A percentile compares a stretch with the other conserved stretches of the same genome.
phyloP scores from a whole-genome alignment of 768 basidiomycete genomes.

The Naematelia aurantialba region DNA sequence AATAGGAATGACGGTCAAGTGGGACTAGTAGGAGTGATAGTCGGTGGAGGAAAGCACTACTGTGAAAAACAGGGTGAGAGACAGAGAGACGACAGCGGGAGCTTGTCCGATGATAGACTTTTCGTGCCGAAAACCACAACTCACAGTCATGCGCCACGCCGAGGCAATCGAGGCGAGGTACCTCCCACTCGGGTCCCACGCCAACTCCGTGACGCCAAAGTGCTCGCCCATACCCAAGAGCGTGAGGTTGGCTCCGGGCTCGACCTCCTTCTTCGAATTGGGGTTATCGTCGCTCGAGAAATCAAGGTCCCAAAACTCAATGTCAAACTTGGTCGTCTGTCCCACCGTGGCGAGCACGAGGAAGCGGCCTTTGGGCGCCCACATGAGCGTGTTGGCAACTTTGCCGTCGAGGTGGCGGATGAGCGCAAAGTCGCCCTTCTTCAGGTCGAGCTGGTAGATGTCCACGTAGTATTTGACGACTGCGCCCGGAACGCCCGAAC shows the following conservation, averaged over 20 bases:
- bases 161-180: conserved; percentile 90
- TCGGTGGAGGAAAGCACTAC: not conserved
- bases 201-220: conserved; percentile 90
- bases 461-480: conserved; percentile 95
- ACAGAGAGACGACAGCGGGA: not conserved
- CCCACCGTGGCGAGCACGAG: conserved; percentile 94
- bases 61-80: too few species aligned
- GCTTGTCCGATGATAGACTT: not conserved
- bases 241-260: conserved; percentile 83
- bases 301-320: conserved; percentile 99
- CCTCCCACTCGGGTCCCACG: conserved; percentile 93
- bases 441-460: conserved; percentile 89
- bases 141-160: conserved; percentile 88
- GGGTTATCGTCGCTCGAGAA: conserved; percentile 60
- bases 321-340: conserved; percentile 88
- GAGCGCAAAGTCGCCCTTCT: conserved; percentile 88
- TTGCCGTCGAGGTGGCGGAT: conserved; percentile 75
- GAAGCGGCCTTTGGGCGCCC: conserved; percentile 95
- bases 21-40: not conserved
- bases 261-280: conserved; percentile 56
- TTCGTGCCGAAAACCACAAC: too few species aligned
- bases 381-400: conserved; percentile 88
- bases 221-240: conserved; percentile 83
- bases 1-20: not conserved
- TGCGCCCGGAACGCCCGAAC: conserved; percentile 80